Conservation (phyloP, 345 rosid genomes). For the Ricinus communis region DNA sequence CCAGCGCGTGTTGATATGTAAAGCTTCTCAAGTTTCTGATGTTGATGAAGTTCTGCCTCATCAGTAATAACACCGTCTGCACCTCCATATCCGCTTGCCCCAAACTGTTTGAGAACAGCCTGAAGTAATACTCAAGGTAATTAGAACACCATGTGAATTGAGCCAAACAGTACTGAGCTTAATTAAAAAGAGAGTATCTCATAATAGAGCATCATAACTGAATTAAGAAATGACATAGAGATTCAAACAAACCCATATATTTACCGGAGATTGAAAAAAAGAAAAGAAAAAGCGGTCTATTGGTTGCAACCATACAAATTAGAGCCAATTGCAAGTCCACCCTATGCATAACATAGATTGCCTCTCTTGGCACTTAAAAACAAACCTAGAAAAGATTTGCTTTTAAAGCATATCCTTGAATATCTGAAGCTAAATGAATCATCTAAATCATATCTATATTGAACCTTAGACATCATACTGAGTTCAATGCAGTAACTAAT, state of each 20-base stretch:
- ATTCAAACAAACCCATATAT: slow-evolving; percentile 11
- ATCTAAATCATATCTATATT: not conserved
- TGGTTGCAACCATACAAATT: too few relatives aligned
- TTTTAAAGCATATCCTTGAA: not conserved
- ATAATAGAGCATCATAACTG: slow-evolving; percentile 17
- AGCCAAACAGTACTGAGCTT: not conserved
- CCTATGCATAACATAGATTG: not conserved
- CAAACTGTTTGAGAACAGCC: slow-evolving; percentile 96
- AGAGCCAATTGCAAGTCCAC: not conserved
- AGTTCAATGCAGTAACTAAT: not conserved
- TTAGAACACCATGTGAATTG: not conserved
- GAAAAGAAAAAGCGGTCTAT: too few relatives aligned
- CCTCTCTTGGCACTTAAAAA: not conserved
- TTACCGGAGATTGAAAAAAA: too few relatives aligned
- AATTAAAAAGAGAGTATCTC: not conserved
- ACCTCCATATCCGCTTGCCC: slow-evolving; percentile 84
- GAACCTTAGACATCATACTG: not conserved
- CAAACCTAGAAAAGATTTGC: not conserved
- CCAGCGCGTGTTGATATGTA: slow-evolving; percentile 86
- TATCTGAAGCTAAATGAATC: not conserved
- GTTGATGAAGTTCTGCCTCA: slow-evolving; percentile 70
- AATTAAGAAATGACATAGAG: slow-evolving; percentile 2
- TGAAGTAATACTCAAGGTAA: slow-evolving; percentile 26
- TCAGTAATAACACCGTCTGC: slow-evolving; percentile 66
- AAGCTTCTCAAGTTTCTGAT: slow-evolving; percentile 89